These are phyloP conservation scores for Microbotryum violaceum DNA, from an alignment of 1,284 basidiomycete species.

Conservation along the genomic window DNA sequence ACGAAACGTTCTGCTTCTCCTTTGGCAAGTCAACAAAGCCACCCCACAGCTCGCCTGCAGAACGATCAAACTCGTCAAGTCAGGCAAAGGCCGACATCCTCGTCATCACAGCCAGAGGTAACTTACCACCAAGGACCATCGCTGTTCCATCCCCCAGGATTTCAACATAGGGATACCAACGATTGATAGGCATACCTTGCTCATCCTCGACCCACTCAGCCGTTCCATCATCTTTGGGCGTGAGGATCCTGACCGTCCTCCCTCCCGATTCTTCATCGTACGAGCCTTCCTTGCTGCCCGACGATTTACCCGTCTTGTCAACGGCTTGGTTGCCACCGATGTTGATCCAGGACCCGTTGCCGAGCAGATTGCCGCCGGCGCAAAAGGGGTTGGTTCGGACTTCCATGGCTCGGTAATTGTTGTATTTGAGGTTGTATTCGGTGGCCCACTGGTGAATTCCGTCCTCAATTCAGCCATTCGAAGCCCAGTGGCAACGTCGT, in stretches of 20 bases:
- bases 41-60: slow-evolving; percentile 45
- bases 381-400: slow-evolving; percentile 43
- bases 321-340: slow-evolving; percentile 42
- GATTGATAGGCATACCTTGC: slow-evolving; percentile 52
- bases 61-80: too few species aligned
- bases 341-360: slow-evolving; percentile 40
- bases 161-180: slow-evolving; percentile 69
- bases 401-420: slow-evolving; percentile 33
- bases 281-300: slow-evolving; percentile 18
- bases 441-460: slow-evolving; percentile 11
- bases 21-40: slow-evolving; percentile 62
- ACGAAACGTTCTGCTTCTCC: slow-evolving; percentile 75
- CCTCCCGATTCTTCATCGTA: slow-evolving; percentile 58
- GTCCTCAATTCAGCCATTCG: neutral
- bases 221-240: slow-evolving; percentile 57
- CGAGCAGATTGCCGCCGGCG: slow-evolving; percentile 39
- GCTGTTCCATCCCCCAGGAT: slow-evolving; percentile 45
- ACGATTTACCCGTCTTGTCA: slow-evolving; percentile 33
- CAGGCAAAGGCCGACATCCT: too few species aligned
- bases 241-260: slow-evolving; percentile 51
- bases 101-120: neutral
- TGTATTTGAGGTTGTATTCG: slow-evolving; percentile 17
- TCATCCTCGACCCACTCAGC: slow-evolving; percentile 53
- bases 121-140: slow-evolving; percentile 43
- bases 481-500: neutral